phyloP scores from a whole-genome alignment of 352 stramenopile species.

The Pythium volutum region DNA sequence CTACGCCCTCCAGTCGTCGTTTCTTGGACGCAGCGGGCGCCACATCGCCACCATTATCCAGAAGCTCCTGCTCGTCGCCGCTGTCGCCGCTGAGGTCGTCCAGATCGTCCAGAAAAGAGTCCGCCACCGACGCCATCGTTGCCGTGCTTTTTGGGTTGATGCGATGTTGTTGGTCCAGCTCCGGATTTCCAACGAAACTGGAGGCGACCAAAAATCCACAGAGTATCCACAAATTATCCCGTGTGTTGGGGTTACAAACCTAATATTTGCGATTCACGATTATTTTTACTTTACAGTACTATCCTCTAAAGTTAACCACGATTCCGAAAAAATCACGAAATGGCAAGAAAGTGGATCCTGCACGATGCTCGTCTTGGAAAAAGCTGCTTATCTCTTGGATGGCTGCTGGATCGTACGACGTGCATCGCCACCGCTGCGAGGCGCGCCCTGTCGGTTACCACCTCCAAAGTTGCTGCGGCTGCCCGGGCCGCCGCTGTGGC shows the following conservation, averaged over 20 bases:
- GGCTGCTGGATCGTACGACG: conserved; percentile 23
- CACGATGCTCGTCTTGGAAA: too few relatives aligned
- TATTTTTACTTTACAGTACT: conserved; percentile 22
- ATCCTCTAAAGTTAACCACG: conserved; percentile 27
- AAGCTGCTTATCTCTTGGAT: conserved; percentile 22
- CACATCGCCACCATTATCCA: conserved; percentile 9
- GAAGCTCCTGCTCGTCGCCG: conserved; percentile 61
- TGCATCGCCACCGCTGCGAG: conserved; percentile 13
- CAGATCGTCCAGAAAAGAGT: conserved; percentile 89
- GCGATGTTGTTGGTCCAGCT: background rate
- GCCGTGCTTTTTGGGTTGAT: conserved; percentile 4
- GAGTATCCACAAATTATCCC: background rate
- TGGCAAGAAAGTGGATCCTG: conserved; percentile 7
- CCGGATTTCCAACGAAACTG: background rate
- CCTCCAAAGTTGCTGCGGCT: conserved; percentile 8
- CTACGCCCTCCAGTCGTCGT: conserved; percentile 11
- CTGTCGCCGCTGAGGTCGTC: conserved; percentile 85
- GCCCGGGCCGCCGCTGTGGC: conserved; percentile 18
- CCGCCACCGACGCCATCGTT: conserved; percentile 77
- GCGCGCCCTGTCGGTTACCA: conserved; percentile 10
- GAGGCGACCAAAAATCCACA: background rate
- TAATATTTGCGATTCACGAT: conserved; percentile 18
- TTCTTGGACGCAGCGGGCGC: conserved; percentile 16
- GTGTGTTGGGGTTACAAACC: background rate
- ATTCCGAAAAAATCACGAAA: conserved; percentile 12